Base-by-base conservation (phyloP, 371 early-diverging fungal genomes). In the Saksenaea vasiformis region DNA sequence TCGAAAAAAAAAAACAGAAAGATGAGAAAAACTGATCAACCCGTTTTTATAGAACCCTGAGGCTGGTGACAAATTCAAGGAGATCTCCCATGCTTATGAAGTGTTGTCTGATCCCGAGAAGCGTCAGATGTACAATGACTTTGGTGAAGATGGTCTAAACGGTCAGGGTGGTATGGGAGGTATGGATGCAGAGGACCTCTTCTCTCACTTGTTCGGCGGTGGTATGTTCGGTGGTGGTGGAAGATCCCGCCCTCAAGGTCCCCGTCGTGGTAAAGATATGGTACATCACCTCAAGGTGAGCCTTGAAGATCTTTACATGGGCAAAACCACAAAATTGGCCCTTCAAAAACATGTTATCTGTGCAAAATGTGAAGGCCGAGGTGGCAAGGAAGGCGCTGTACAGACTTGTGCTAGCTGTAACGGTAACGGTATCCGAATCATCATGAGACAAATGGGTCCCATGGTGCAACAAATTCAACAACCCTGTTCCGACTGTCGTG, bases 401-500 rank as follows among this genome's bases (percentile, higher is more conserved):
- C 83, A 74, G 64, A 78, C 85, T 15, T 97, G 97, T 78, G 31
- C 58, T 35, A 82, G 77, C 39, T 97, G 98, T 83, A 71, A 86
- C 34, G 98, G 98, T 51, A 84, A 87, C 63, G 98, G 98, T 79
- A 74, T 92, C 67, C 89, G 89, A 69, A 78, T 95, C 17, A 87
- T 88, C 64, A 84, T 95, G 69, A 85, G 97, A 56, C 98, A 97
- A 78, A 91, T 98, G 83, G 98, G 98, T 28, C 96, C 96, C 54
- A 96, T 97, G 93, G 88, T 98, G 60, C 99, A 98, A 84, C 98
- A 96, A 83, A 90, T 97, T 78, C 97, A 97, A 77, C 91, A 94
- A 74, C 87, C 92, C 41, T 98, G 99, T 85, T 82, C 84, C 15
- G 89, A 86, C 55, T 98, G 98, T 83, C 84, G 85, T 54, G 98